Evolutionary conservation across 2,329 filamentous ascomycete genomes (phyloP).

Genomic region (Epichloe baconii): DNA sequence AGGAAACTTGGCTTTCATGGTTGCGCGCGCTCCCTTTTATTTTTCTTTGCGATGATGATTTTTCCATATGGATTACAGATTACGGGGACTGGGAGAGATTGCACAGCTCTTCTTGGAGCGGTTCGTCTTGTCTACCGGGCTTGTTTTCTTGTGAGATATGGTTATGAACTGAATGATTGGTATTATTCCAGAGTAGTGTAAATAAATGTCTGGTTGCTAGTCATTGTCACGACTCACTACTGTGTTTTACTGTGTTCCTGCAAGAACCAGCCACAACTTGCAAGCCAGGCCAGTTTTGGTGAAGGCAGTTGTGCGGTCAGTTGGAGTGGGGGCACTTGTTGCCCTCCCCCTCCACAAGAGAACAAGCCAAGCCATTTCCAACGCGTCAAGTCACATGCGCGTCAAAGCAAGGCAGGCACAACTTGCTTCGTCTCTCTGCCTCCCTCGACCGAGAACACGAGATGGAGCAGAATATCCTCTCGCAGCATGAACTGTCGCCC

Average conservation of each 20-base stretch:
- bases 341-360: no score
- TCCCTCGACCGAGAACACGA: not conserved
- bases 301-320: no score
- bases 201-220: not conserved
- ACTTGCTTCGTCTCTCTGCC: no score
- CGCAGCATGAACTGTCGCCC: slow-evolving; percentile 51
- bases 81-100: not conserved
- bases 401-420: no score
- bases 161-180: not conserved
- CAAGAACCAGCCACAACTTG: no score
- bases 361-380: no score
- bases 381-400: no score
- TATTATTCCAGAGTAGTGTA: not conserved
- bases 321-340: no score
- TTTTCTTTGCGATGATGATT: not conserved
- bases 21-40: not conserved
- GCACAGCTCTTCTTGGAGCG: not conserved
- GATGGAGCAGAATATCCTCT: slow-evolving; percentile 18
- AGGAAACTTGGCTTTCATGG: not conserved
- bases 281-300: no score
- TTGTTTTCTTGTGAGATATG: not conserved
- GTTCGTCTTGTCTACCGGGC: not conserved
- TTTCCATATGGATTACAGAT: not conserved
- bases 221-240: no score
- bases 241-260: no score